phyloP scores from a whole-genome alignment of 345 rosid genomes.

The Pugionium dolabratum region DNA sequence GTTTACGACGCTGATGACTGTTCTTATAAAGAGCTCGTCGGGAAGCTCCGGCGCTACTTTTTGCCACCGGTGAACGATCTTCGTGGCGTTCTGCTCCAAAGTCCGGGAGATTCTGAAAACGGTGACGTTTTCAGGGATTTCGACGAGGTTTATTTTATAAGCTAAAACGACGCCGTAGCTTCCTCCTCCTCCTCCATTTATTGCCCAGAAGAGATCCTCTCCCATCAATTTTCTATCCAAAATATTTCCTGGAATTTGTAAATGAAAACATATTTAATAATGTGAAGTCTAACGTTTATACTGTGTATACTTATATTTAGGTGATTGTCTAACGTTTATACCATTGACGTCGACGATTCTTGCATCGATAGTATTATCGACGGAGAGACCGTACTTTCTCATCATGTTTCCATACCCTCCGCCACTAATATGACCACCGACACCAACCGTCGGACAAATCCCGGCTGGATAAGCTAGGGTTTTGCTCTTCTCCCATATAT shows the following conservation, averaged over 20 bases:
- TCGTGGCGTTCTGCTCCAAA: constrained; percentile 51
- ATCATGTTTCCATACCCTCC: constrained; percentile 73
- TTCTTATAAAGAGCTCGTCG: constrained; percentile 50
- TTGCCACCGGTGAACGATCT: constrained; percentile 54
- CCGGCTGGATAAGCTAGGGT: constrained; percentile 68
- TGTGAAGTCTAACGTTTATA: no score
- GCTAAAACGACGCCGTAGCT: constrained; percentile 67
- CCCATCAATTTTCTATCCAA: constrained; percentile 67
- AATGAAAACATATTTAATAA: background rate
- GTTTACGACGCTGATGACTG: constrained; percentile 32
- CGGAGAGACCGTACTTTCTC: constrained; percentile 63
- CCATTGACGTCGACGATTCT: constrained; percentile 54
- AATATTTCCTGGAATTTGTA: constrained; percentile 42
- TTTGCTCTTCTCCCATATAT: constrained; percentile 52
- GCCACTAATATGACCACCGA: constrained; percentile 70
- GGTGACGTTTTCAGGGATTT: constrained; percentile 56
- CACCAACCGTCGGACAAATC: constrained; percentile 67
- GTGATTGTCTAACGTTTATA: background rate
- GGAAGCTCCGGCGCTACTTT: constrained; percentile 43
- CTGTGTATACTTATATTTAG: no score
- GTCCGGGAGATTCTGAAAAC: constrained; percentile 48
- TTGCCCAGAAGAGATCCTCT: constrained; percentile 73
- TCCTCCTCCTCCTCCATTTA: constrained; percentile 73
- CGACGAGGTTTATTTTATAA: constrained; percentile 55
- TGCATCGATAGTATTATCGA: constrained; percentile 59